A percentile compares a stretch with the other conserved stretches of the same genome.
phyloP scores from a whole-genome alignment of 352 stramenopile species.

The Pythium inflatum region DNA sequence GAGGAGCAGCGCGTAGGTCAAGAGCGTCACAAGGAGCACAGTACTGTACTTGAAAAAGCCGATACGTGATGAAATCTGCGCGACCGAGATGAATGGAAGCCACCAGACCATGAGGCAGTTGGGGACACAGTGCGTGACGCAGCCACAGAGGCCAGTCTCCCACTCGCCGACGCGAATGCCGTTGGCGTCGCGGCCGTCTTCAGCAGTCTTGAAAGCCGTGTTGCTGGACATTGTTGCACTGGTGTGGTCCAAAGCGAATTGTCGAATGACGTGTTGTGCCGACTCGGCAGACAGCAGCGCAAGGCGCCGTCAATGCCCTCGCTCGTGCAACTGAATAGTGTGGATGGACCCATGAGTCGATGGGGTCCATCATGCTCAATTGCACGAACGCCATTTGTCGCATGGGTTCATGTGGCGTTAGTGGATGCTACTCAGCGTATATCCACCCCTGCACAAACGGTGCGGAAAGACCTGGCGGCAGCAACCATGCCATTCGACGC shows the following conservation, averaged over 20 bases:
- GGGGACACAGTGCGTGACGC: conserved; percentile 38
- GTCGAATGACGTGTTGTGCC: conserved; percentile 39
- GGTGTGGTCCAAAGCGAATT: background rate
- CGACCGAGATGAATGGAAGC: conserved; percentile 36
- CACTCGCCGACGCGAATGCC: conserved; percentile 34
- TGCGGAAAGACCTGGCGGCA: no score
- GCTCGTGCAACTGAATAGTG: no score
- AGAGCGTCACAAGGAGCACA: conserved; percentile 24
- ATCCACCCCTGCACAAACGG: no score
- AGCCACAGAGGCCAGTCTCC: conserved; percentile 34
- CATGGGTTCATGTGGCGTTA: no score
- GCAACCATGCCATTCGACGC: no score
- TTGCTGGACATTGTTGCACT: conserved; percentile 30
- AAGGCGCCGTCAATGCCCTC: no score
- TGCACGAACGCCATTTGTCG: no score
- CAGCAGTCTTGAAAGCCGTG: conserved; percentile 5
- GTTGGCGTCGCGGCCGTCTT: conserved; percentile 25
- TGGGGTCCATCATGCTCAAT: no score
- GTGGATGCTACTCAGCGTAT: no score
- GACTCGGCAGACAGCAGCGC: no score
- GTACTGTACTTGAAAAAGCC: conserved; percentile 20
- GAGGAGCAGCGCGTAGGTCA: conserved; percentile 4
- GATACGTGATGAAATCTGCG: conserved; percentile 31
- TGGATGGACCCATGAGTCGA: no score
- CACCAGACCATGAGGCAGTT: conserved; percentile 42